Evolutionary conservation across 169 alveolate genomes (phyloP).

Genomic region (Plasmodium sp.): DNA sequence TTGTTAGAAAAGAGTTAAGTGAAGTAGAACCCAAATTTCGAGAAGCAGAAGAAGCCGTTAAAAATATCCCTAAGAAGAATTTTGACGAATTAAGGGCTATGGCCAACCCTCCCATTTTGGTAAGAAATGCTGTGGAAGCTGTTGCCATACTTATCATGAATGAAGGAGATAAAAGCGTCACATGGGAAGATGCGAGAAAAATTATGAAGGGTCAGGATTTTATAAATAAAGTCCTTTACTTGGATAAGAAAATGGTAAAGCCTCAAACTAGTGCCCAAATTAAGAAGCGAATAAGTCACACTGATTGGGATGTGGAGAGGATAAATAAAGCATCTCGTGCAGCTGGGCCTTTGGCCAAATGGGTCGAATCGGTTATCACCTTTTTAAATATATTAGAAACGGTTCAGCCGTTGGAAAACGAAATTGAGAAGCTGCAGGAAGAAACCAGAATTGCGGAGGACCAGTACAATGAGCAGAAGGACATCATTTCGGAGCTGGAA

Average conservation of each 20-base stretch:
- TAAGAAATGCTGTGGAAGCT: conserved; percentile 96
- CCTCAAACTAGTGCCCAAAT: conserved; percentile 83
- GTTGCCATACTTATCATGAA: conserved; percentile 91
- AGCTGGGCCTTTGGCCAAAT: conserved; percentile 97
- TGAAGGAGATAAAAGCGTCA: conserved; percentile 87
- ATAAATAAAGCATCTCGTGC: conserved; percentile 96
- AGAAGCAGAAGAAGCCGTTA: conserved; percentile 95
- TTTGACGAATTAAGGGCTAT: conserved; percentile 91
- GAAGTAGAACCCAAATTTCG: conserved; percentile 96
- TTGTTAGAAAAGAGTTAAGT: conserved; percentile 92
- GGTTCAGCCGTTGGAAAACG: conserved; percentile 96
- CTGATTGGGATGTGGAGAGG: conserved; percentile 95
- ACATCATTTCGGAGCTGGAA: conserved; percentile 86
- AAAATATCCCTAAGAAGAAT: conserved; percentile 91
- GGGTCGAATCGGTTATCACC: conserved; percentile 93
- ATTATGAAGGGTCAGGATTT: conserved; percentile 92
- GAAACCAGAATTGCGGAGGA: conserved; percentile 91
- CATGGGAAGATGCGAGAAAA: conserved; percentile 96
- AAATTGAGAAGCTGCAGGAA: conserved; percentile 91
- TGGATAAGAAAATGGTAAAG: conserved; percentile 89
- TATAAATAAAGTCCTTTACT: conserved; percentile 90
- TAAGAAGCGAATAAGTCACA: conserved; percentile 84
- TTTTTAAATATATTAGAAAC: conserved; percentile 92
- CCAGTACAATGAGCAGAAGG: conserved; percentile 87
- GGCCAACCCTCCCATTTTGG: conserved; percentile 96